Evolutionary conservation across 768 basidiomycete species (phyloP), one percentile per base, ranked within the genome.

Genomic region (Steccherinum ochraceum): DNA sequence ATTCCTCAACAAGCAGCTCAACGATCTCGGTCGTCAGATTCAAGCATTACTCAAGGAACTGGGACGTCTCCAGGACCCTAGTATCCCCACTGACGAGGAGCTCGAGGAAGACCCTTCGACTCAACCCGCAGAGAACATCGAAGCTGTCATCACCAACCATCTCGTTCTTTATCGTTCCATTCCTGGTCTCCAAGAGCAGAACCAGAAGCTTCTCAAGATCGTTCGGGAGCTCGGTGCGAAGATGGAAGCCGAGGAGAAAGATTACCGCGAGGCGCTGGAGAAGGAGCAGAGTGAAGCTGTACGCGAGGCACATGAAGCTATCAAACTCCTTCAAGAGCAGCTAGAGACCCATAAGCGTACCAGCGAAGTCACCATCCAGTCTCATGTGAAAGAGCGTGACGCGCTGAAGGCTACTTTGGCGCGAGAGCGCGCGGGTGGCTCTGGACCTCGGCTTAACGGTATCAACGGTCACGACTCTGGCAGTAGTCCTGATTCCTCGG

Each of bases 311-410:
- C 88, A 93, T 52, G 84, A 89, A 49, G 84, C 89, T 1, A 93
- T 98, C 58, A 78, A 84, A 52, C 79, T 84, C 30, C 72, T 97
- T 16, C 83, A 83, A 16, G 72, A 79, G 12, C 85, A 93, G 64
- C 72, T 96, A 12, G 90, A 94, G 55, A 71, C 76, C 39, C 84
- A 92, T 67, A 84, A 87, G 67, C 81, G 80, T 66, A 75, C 73
- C 64, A 76, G 78, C 61, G 84, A 87, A 26, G 67, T 69, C n/a
- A 74, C 83, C 42, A 83, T 90, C 40, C 84, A 89, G 59, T 83
- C 86, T 7, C 89, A 87, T 51, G 78, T 86, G 67, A 89, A 89
- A 67, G 95, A 98, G 67, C 72, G 92, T 4, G 96, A 96, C 58
- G 80, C 90, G 42, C 77, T 94, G 56, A 85, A 82, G 58, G 76